Conservation (phyloP, 306 rosid genomes). For the Rubus parviflorus region DNA sequence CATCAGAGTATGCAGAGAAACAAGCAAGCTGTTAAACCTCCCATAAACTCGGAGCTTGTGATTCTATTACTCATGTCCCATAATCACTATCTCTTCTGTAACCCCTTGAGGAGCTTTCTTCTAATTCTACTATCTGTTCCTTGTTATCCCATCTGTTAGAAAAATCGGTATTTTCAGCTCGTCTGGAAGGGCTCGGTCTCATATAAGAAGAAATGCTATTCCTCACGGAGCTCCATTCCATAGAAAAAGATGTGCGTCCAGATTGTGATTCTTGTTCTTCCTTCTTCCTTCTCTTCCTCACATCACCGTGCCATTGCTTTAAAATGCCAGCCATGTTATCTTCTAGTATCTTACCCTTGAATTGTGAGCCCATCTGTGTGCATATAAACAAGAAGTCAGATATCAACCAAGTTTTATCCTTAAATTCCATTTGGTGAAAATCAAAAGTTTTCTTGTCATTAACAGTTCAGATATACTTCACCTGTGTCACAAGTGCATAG, state of each 20-base stretch:
- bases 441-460: background rate
- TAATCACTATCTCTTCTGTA: background rate
- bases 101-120: conserved; percentile 19
- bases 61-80: background rate
- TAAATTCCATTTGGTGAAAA: background rate
- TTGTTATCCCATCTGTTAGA: conserved; percentile 6
- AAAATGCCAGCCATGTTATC: conserved; percentile 29
- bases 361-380: conserved; percentile 48
- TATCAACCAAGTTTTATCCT: background rate
- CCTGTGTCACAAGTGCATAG: conserved; percentile 49
- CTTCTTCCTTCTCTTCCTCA: conserved; percentile 36
- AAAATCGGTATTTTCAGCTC: conserved; percentile 16
- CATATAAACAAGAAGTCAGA: background rate
- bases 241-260: conserved; percentile 17
- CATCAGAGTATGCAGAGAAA: background rate
- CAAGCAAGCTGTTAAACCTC: background rate
- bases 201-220: conserved; percentile 7
- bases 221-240: conserved; percentile 37
- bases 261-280: conserved; percentile 17
- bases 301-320: conserved; percentile 35
- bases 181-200: background rate
- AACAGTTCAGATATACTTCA: background rate
- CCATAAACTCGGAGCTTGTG: background rate
- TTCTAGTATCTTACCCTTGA: conserved; percentile 35
- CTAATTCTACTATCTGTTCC: conserved; percentile 11